A percentile compares a stretch with the other conserved stretches of the same genome.
Conservation (phyloP, 2,329 filamentous ascomycete genomes). For the Parafenestella ontariensis region DNA sequence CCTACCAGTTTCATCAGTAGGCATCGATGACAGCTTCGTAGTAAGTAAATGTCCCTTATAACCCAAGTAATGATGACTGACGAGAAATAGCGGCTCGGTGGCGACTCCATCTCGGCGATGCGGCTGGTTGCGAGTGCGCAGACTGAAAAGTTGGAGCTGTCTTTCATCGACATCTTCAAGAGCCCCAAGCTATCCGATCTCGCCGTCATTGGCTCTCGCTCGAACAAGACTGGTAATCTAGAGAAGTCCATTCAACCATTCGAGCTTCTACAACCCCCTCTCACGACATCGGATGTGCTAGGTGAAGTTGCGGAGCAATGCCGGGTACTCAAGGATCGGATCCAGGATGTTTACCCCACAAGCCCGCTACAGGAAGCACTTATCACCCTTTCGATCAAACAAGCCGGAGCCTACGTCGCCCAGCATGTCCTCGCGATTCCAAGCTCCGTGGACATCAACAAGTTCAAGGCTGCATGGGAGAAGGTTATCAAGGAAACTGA, state of each 20-base stretch:
- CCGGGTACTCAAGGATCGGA: conserved; percentile 19
- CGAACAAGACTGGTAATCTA: background rate
- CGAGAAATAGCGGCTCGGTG: conserved; percentile 46
- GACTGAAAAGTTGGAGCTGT: conserved; percentile 34
- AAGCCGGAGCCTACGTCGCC: conserved; percentile 57
- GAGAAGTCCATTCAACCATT: conserved; percentile 32
- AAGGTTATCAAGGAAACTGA: conserved; percentile 53
- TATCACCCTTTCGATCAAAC: conserved; percentile 57
- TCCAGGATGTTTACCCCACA: conserved; percentile 52
- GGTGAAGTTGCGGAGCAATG: conserved; percentile 35
- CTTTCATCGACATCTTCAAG: conserved; percentile 42
- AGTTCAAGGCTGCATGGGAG: conserved; percentile 58
- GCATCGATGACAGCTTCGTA: conserved; percentile 45
- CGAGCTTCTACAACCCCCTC: conserved; percentile 20
- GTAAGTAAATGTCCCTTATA: conserved; percentile 12
- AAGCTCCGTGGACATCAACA: conserved; percentile 47
- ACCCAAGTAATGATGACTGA: conserved; percentile 4
- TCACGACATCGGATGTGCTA: conserved; percentile 20
- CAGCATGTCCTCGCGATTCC: conserved; percentile 54
- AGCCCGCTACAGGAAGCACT: conserved; percentile 56
- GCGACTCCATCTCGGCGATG: conserved; percentile 43
- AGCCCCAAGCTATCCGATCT: conserved; percentile 41
- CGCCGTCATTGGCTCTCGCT: conserved; percentile 28
- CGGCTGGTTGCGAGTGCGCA: conserved; percentile 38
- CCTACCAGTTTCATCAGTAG: conserved; percentile 31